phyloP scores from a whole-genome alignment of 306 rosid species.

The Prunus davidiana region DNA sequence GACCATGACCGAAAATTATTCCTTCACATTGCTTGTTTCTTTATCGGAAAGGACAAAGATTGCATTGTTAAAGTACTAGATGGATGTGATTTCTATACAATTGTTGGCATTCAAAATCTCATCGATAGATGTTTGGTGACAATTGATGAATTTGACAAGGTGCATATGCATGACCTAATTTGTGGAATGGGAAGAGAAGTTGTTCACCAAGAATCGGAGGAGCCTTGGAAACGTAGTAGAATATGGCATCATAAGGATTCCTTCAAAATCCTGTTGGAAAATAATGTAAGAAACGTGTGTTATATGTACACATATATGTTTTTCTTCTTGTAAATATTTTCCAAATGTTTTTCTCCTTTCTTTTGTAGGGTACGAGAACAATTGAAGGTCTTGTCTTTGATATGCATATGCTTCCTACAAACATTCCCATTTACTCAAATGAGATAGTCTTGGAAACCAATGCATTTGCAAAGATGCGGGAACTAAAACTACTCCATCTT shows the following conservation, averaged over 20 bases:
- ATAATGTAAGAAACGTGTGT: not conserved
- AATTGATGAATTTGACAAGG: fast-evolving
- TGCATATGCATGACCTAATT: not conserved
- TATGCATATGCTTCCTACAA: not conserved
- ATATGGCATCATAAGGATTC: not conserved
- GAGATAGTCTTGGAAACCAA: not conserved
- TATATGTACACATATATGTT: not conserved
- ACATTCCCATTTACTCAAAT: not conserved
- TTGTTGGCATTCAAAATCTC: not conserved
- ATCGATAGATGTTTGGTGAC: not conserved
- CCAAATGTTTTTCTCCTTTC: not conserved
- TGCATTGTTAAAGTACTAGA: not conserved
- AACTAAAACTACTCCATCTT: not conserved
- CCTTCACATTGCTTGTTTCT: not conserved
- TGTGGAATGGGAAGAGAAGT: not conserved
- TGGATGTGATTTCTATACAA: not conserved
- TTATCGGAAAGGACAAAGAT: not conserved
- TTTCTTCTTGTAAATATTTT: no score
- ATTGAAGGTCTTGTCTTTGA: not conserved
- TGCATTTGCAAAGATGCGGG: not conserved
- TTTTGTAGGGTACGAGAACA: not conserved
- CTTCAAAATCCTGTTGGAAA: not conserved
- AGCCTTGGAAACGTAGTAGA: not conserved
- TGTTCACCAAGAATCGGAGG: not conserved
- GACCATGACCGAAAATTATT: not conserved